Base-by-base conservation (phyloP, 2,329 filamentous ascomycete genomes). In the Phialophora tarda region DNA sequence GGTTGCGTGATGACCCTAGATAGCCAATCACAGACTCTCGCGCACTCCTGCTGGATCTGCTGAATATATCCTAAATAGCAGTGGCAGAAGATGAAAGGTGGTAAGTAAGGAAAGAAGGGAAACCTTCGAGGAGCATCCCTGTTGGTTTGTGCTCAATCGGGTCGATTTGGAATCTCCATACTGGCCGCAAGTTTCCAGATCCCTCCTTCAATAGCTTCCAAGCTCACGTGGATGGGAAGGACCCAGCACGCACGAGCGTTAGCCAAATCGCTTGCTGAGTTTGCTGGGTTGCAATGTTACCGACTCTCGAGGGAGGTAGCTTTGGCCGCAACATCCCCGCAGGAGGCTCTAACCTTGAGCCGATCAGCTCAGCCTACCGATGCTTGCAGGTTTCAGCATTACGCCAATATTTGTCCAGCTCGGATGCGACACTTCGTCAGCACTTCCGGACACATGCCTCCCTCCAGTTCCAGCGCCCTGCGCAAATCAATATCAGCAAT, bases 391-490 rank as follows among this genome's bases (percentile, higher is more conserved):
- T 41, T 2, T 7, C 38, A n/a, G 14, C 38, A 6, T 17, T 6
- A 44, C 7, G 17, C 17, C 38, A n/a, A 2, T 17, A 8, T n/a
- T 44, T 5, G 10, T 12, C 21, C 23, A n/a, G 30, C 30, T 38
- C 28, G 28, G 28, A n/a, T 23, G 24, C n/a, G 12, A 38, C 24
- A 8, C 26, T 34, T 24, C 10, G 7, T 44, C 38, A 17, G 38
- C 38, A 41, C 38, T 7, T 17, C 38, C 38, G 6, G 38, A n/a
- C 14, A n/a, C 10, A 23, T 1, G 23, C 23, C 23, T 17, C 12
- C 53, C 26, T n/a, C 8, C 24, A 3, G 53, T 32, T 55, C 53
- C 53, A 32, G 53, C 53, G 53, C 53, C 53, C 17, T 28, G 53
- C 53, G 30, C 26, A 34, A 17, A 55, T 32, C 24, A 55, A n/a